Percentiles rank a stretch among this genome's conserved stretches.
Evolutionary conservation across 2,329 filamentous ascomycete species (phyloP).

Genomic region (Penicillium sp.): DNA sequence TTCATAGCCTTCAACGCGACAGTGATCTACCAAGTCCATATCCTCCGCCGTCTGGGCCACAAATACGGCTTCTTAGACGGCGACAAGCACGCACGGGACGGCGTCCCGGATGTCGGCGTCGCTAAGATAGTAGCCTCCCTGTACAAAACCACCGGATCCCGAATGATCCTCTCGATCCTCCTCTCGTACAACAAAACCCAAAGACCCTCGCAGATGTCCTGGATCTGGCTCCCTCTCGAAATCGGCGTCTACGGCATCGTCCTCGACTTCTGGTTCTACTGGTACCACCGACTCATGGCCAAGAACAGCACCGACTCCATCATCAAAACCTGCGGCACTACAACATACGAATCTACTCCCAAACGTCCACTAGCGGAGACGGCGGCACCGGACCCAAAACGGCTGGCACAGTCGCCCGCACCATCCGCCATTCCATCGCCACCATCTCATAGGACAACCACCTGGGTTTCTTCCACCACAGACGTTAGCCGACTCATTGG

Average conservation of each 20-base stretch:
- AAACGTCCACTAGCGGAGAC: too few relatives aligned
- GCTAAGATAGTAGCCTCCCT: slow-evolving; percentile 37
- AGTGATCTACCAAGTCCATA: slow-evolving; percentile 39
- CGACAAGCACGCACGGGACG: slow-evolving; percentile 34
- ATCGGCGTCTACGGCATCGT: slow-evolving; percentile 26
- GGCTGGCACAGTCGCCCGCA: too few relatives aligned
- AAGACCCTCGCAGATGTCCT: slow-evolving; percentile 29
- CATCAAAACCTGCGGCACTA: too few relatives aligned
- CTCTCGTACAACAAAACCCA: slow-evolving; percentile 30
- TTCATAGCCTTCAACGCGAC: slow-evolving; percentile 42
- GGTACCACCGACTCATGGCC: slow-evolving; percentile 34
- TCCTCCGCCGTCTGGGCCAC: slow-evolving; percentile 25
- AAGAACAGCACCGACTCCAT: too few relatives aligned
- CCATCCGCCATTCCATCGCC: too few relatives aligned
- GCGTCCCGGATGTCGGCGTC: slow-evolving; percentile 44
- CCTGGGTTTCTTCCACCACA: too few relatives aligned
- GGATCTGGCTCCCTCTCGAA: slow-evolving; percentile 41
- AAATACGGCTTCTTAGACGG: slow-evolving; percentile 25
- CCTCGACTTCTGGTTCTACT: slow-evolving; percentile 30
- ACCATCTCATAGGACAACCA: too few relatives aligned
- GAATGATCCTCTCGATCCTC: slow-evolving; percentile 35
- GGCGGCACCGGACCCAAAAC: too few relatives aligned
- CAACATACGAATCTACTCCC: too few relatives aligned
- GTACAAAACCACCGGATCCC: slow-evolving; percentile 35
- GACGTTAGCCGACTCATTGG: too few relatives aligned